phyloP scores from a whole-genome alignment of 148 eudicot species.

The Spergularia bocconei region DNA sequence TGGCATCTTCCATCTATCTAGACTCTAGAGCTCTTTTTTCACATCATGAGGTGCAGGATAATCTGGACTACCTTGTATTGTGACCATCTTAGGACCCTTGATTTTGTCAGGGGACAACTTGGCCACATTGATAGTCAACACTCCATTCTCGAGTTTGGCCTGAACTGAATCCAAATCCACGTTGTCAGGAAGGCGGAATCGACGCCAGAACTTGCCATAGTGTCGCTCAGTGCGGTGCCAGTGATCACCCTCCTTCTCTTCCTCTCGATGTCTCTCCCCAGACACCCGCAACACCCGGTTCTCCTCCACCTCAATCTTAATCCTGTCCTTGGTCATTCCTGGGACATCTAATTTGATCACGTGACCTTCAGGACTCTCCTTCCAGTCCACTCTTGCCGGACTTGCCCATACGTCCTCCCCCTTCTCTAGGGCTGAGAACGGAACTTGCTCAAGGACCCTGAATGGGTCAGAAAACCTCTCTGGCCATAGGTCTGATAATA shows the following conservation, averaged over 20 bases:
- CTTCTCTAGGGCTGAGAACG: constrained; percentile 23
- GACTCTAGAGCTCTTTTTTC: constrained; percentile 22
- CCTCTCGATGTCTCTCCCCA: constrained; percentile 39
- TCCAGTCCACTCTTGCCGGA: constrained; percentile 46
- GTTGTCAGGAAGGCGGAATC: constrained; percentile 36
- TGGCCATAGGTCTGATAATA: constrained; percentile 28
- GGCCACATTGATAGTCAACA: constrained; percentile 24
- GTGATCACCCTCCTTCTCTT: constrained; percentile 37
- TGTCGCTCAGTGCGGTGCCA: constrained; percentile 37
- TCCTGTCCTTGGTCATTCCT: constrained; percentile 38
- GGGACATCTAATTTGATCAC: constrained; percentile 36
- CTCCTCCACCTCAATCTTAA: constrained; percentile 44
- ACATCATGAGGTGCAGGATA: not conserved
- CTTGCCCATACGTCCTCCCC: constrained; percentile 1
- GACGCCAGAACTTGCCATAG: constrained; percentile 37
- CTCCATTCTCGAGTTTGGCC: constrained; percentile 39
- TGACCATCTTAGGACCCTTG: constrained; percentile 31
- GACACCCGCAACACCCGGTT: constrained; percentile 37
- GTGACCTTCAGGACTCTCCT: constrained; percentile 43
- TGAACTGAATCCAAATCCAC: constrained; percentile 31
- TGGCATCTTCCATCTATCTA: too few relatives aligned
- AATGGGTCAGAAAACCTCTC: constrained; percentile 30
- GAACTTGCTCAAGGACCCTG: constrained; percentile 28
- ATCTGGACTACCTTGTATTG: constrained; percentile 20
- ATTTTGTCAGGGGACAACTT: constrained; percentile 29